phyloP scores from a whole-genome alignment of 2,329 filamentous ascomycete species.

The Botrytis fabae region DNA sequence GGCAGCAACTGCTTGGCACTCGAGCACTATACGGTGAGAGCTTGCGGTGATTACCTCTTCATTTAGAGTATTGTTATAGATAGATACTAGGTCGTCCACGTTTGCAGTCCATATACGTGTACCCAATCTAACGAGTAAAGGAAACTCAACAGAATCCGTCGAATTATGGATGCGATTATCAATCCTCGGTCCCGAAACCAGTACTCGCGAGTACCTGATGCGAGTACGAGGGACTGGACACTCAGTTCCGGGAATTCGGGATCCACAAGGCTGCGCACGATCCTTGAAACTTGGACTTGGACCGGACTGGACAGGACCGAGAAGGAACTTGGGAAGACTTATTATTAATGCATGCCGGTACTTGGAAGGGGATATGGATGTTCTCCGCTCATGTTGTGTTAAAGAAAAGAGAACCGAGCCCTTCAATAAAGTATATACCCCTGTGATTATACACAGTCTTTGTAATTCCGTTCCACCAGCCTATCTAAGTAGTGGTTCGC shows the following conservation, averaged over 20 bases:
- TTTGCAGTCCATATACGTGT: not conserved
- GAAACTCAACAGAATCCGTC: not conserved
- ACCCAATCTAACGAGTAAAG: not conserved
- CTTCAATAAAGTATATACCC: not conserved
- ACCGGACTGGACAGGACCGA: not conserved
- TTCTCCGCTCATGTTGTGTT: not conserved
- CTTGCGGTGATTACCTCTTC: not conserved
- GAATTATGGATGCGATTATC: not conserved
- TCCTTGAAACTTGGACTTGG: not conserved
- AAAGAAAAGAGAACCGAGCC: not conserved
- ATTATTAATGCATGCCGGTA: not conserved
- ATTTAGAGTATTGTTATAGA: no score
- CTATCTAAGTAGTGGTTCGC: not conserved
- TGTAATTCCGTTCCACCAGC: not conserved
- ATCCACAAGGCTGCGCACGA: not conserved
- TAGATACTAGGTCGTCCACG: not conserved
- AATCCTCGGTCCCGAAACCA: no score
- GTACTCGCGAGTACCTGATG: not conserved
- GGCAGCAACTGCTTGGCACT: not conserved
- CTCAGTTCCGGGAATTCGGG: not conserved
- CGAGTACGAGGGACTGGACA: not conserved
- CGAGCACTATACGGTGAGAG: not conserved
- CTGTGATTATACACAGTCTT: not conserved
- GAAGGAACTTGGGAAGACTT: not conserved
- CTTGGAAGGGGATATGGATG: not conserved